Evolutionary conservation across 257 asterid species (phyloP), one percentile per base, ranked within the genome.

Genomic region (Oldenlandia corymbosa): DNA sequence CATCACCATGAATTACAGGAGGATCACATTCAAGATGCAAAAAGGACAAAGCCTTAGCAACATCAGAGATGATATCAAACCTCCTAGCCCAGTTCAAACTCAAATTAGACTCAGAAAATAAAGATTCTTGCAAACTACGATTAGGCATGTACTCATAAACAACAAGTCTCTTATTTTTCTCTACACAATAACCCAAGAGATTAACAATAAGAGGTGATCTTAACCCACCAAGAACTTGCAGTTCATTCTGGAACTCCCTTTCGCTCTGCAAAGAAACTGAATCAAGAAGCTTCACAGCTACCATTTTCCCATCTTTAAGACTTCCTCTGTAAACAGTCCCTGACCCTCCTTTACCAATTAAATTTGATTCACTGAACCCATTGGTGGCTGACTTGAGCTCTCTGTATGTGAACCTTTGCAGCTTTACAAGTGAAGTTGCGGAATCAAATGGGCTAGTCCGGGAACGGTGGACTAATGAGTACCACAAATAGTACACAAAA

Each of bases 111-210:
- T 87, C 96, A 31, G 77, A 76, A 68, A 93, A 90, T 23, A 93
- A 58, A 46, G 85, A 84, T 32, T 93, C 99, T 63, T 90, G 99
- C 72, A 93, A 72, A 49, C 95, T 93, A 65, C 76, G 80, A 53
- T 90, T 93, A 50, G 96, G 95, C 99, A 93, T 87, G 66, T 86
- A 93, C 58, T 93, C 99, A 71, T 79, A 93, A 57, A 93, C 99
- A 66, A 93, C 79, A 41, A 87, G 72, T 67, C 94, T 90, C 18
- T 73, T 73, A 54, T 65, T 76, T 43, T 71, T 77, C 62, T 90
- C 96, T 48, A 81, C 83, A 64, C 99, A 87, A 71, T 83, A 93
- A n/a, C 99, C 99, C 70, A 87, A 69, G 28, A 93, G 79, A 23
- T 82, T 74, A 62, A 90, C 97, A 58, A 93, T 59, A 58, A 83